These are phyloP conservation scores for Neurospora sp. DNA, from an alignment of 495 filamentous ascomycete genomes.

Conservation along the genomic window DNA sequence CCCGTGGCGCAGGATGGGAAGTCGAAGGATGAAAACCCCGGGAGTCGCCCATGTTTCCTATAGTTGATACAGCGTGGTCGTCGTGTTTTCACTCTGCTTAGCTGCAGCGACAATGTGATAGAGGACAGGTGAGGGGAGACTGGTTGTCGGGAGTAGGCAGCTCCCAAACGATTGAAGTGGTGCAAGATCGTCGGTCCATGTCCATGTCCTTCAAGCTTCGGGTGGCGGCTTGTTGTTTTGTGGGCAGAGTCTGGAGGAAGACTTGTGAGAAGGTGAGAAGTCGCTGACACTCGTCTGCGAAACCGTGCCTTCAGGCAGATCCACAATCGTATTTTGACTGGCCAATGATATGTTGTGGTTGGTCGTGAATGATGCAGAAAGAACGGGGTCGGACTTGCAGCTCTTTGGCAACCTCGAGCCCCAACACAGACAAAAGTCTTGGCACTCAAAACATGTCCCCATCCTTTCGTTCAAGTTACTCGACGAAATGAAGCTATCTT, in stretches of 20 bases:
- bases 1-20: no score
- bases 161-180: background rate
- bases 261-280: background rate
- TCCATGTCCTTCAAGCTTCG: background rate
- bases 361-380: background rate
- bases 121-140: background rate
- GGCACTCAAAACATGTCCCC: background rate
- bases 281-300: background rate
- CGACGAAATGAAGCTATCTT: background rate
- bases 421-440: background rate
- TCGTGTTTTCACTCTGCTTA: background rate
- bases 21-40: background rate
- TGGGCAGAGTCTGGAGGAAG: background rate
- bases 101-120: background rate
- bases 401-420: background rate
- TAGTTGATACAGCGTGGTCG: background rate
- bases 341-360: background rate
- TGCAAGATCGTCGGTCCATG: background rate
- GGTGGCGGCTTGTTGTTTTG: background rate
- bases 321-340: background rate
- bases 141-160: background rate
- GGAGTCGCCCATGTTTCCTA: background rate
- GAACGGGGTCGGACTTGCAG: background rate
- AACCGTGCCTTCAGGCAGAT: background rate
- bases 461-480: background rate